Evolutionary conservation across 768 basidiomycete genomes (phyloP), one percentile per base, ranked within the genome.

Genomic region (Russula ochroleuca): DNA sequence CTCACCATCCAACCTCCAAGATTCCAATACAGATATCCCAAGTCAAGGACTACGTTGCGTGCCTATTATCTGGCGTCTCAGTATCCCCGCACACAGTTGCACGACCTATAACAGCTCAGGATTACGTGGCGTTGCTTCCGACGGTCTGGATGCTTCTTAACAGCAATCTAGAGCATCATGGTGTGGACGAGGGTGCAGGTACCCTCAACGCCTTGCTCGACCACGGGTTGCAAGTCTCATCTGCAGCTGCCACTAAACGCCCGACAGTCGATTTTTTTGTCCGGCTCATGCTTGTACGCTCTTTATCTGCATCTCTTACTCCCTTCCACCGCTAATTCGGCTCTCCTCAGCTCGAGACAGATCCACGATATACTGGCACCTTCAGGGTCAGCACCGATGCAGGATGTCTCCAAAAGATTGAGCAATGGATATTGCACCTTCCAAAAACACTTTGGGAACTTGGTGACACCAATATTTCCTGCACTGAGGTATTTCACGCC

Each of bases 371-470:
- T 69, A 68, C 61, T 5, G 87, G 86, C 6, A 62, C 70, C 25
- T 83, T 87, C 68, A 74, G 73, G 15, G 66, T 79, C 23, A 75
- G 73, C 38, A 62, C 68, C 10, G 69, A 60, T 65, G 71, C 67
- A 62, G 68, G 63, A 5, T 71, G 70, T 47, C 68, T 65, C 28
- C 68, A 61, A 37, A 78, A 74, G 57, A 73, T 87, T 43, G 75
- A 79, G 56, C 80, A 80, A 23, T 97, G 94, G 93, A 67, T 93
- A 19, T 72, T 80, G 31, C 84, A 88, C 67, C 80, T 97, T 49
- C 92, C 94, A 0, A 87, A 84, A 73, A 80, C 81, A 7, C 77
- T 98, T 5, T 98, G 95, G 95, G 94, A 98, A 73, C 73, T 89
- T 11, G 87, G 88, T 3, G 74, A 73, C 11, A 81, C 74, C 58